Base-by-base conservation (phyloP, 1,139 yeast genomes). In the Suhomyces guaymorum region DNA sequence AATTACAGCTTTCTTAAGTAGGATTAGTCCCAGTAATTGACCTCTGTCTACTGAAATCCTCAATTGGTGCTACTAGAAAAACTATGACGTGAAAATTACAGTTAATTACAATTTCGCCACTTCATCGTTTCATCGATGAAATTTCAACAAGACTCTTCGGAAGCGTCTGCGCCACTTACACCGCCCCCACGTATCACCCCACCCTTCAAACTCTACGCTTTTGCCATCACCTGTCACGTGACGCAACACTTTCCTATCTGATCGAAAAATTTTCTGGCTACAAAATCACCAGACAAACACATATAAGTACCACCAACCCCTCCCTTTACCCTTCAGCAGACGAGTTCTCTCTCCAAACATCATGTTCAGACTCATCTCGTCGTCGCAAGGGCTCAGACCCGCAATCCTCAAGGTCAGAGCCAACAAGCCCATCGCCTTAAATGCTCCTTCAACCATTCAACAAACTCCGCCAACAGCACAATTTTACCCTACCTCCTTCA, bases 361-460 rank as follows among this genome's bases (percentile, higher is more conserved):
- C 24, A 69, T 70, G 74, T 68, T 70, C 43, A 61, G 75, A 47
- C 58, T 69, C 41, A 59, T 69, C 19, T 54, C 55, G 17, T 34
- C 62, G 10, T 66, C 64, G 44, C 65, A 56, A 42, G 59, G 65
- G 33, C 51, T 70, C 26, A 59, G 70, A 39, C 73, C 75, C 8
- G 66, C 55, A 25, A 49, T 69, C 34, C 56, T 67, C 37, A 66
- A 69, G 45, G 68, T 68, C 19, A 59, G 70, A 41, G 55, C 54
- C 32, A 61, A 61, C 45, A 55, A 59, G 26, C 55, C 59, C 24
- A 43, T 48, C 14, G 31, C 47, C 13, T 39, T 54, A 11, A 32
- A 25, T 9, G 5, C 37, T 11, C 24, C 33, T 7, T 28, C 26
- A 15, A 22, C 30, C n/a, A 20, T 22, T n/a, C n/a, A n/a, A n/a